phyloP scores from a whole-genome alignment of 2,329 filamentous ascomycete genomes.

The Ophiocordyceps camponoti-floridani region DNA sequence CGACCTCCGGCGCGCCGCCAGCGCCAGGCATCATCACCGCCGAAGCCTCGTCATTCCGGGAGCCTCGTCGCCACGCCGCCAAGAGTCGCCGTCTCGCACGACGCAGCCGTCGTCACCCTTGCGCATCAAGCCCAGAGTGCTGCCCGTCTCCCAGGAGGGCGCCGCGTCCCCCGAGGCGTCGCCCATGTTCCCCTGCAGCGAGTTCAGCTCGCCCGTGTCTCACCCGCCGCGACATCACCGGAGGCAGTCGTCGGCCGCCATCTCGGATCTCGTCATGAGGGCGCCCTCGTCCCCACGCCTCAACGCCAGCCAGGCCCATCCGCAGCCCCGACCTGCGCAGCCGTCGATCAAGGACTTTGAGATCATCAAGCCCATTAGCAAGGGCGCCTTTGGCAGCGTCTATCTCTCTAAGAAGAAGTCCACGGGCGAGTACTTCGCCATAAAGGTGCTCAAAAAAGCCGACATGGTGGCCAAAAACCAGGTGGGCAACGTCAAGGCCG shows the following conservation, averaged over 20 bases:
- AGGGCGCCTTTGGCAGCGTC: constrained; percentile 93
- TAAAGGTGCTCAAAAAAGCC: constrained; percentile 97
- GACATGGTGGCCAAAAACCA: constrained; percentile 99
- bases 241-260: constrained; percentile 77
- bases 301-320: constrained; percentile 55
- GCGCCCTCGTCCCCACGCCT: constrained; percentile 72
- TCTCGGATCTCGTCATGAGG: constrained; percentile 48
- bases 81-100: constrained; percentile 71
- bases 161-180: constrained; percentile 77
- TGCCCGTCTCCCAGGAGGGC: constrained; percentile 41
- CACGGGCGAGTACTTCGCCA: constrained; percentile 94
- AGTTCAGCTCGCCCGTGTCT: constrained; percentile 60
- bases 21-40: constrained; percentile 67
- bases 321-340: constrained; percentile 72
- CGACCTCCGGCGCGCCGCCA: constrained; percentile 55
- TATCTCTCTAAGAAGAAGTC: constrained; percentile 98
- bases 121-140: constrained; percentile 63
- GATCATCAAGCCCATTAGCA: constrained; percentile 98
- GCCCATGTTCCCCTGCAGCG: constrained; percentile 66
- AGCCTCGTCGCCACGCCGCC: constrained; percentile 61
- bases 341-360: constrained; percentile 99
- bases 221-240: constrained; percentile 51
- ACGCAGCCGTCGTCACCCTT: constrained; percentile 74
- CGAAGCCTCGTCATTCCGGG: constrained; percentile 72
- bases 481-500: constrained; percentile 96